A percentile compares a stretch with the other conserved stretches of the same genome.
These are phyloP conservation scores for Penicillium sp. DNA, from an alignment of 2,329 filamentous ascomycete genomes.

Conservation along the genomic window DNA sequence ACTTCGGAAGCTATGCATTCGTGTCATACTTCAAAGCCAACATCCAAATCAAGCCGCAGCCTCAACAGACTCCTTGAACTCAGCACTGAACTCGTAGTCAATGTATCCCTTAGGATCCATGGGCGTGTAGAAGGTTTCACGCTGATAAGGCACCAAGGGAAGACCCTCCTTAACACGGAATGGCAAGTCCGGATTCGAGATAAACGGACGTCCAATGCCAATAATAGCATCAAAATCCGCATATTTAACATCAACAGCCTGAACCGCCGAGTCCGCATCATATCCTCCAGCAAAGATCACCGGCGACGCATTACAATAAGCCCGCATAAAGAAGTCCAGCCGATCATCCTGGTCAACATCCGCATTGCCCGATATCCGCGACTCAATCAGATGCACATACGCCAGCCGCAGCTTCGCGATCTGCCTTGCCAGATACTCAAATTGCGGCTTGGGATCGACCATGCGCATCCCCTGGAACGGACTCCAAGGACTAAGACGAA, in stretches of 20 bases:
- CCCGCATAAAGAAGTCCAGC: slow-evolving; percentile 47
- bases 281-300: slow-evolving; percentile 54
- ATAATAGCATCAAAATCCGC: slow-evolving; percentile 34
- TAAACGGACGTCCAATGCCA: slow-evolving; percentile 46
- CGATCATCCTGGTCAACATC: slow-evolving; percentile 37
- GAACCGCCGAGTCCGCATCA: slow-evolving; percentile 40
- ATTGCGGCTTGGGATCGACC: slow-evolving; percentile 63
- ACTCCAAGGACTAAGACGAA: slow-evolving; percentile 50
- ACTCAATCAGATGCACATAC: slow-evolving; percentile 63
- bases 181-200: slow-evolving; percentile 48
- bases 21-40: neutral
- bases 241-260: slow-evolving; percentile 36
- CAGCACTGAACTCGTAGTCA: slow-evolving; percentile 37
- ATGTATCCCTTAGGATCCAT: slow-evolving; percentile 42
- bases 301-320: slow-evolving; percentile 44
- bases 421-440: slow-evolving; percentile 55
- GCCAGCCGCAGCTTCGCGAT: slow-evolving; percentile 56
- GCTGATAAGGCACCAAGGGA: slow-evolving; percentile 39
- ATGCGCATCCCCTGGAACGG: slow-evolving; percentile 55
- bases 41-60: slow-evolving; percentile 20
- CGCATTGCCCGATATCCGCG: slow-evolving; percentile 44
- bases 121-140: slow-evolving; percentile 43
- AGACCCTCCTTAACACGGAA: slow-evolving; percentile 43
- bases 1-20: slow-evolving; percentile 11
- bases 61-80: slow-evolving; percentile 30